A percentile compares a stretch with the other conserved stretches of the same genome.
phyloP scores from a whole-genome alignment of 2,329 filamentous ascomycete species.

The Zymoseptoria brevis region DNA sequence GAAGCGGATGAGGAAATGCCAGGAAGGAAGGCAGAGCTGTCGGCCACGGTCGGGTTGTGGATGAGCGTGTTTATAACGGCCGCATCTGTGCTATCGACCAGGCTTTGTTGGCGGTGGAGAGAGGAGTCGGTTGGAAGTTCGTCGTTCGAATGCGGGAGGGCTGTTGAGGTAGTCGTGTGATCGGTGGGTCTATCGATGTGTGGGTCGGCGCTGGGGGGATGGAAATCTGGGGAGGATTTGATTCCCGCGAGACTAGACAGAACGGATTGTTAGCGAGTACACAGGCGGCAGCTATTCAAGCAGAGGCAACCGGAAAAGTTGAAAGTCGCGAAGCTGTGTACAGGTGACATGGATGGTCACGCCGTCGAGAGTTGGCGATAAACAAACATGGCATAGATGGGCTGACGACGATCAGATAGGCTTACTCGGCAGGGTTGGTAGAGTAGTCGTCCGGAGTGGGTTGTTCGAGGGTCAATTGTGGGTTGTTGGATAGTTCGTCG shows the following conservation, averaged over 20 bases:
- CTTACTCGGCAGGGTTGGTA: neutral
- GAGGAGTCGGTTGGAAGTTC: neutral
- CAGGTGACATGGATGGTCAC: neutral
- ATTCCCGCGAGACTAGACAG: neutral
- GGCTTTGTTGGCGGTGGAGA: constrained; percentile 33
- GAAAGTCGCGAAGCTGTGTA: neutral
- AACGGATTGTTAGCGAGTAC: neutral
- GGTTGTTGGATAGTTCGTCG: neutral
- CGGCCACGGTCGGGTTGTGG: constrained; percentile 33
- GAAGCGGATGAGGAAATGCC: constrained; percentile 12
- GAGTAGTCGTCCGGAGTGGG: neutral
- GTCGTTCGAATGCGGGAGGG: neutral
- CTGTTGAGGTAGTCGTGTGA: neutral
- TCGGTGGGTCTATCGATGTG: neutral
- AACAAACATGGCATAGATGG: neutral
- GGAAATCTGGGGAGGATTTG: neutral
- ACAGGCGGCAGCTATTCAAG: neutral
- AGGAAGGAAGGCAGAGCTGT: constrained; percentile 1
- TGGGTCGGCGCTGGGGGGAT: neutral
- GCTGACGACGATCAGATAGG: neutral
- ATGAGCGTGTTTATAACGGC: constrained; percentile 47
- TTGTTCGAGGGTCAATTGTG: neutral
- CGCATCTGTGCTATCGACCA: constrained; percentile 34
- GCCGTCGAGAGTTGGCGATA: neutral
- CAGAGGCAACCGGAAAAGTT: neutral